Conservation (phyloP, 2,329 filamentous ascomycete genomes). For the Coniochaeta sp. region DNA sequence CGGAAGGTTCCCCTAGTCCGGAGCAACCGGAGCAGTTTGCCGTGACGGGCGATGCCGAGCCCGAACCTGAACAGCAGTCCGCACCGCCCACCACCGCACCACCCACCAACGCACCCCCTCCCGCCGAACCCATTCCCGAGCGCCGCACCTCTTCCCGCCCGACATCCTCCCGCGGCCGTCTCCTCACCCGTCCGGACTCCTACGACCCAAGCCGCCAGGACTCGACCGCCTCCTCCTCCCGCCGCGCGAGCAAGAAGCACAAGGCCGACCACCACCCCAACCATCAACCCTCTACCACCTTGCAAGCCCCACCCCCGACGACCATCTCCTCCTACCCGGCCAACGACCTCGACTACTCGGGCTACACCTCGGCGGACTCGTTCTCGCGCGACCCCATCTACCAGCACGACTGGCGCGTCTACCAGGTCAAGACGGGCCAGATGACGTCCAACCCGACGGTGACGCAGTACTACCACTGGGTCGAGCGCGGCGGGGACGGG, state of each 20-base stretch:
- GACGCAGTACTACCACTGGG: slow-evolving; percentile 51
- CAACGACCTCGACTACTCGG: slow-evolving; percentile 35
- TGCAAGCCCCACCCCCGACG: neutral
- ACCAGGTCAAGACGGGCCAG: slow-evolving; percentile 42
- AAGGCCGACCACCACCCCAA: slow-evolving; percentile 3
- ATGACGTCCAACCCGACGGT: slow-evolving; percentile 38
- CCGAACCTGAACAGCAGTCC: too few species aligned
- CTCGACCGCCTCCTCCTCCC: slow-evolving; percentile 1
- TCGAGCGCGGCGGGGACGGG: slow-evolving; percentile 24
- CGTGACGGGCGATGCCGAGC: too few species aligned
- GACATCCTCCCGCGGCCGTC: neutral
- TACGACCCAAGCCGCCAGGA: neutral
- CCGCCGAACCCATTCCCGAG: too few species aligned
- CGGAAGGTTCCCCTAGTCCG: slow-evolving; percentile 7
- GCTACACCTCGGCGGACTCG: slow-evolving; percentile 47
- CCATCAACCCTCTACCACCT: too few species aligned
- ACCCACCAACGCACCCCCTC: too few species aligned
- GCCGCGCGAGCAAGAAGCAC: slow-evolving; percentile 1
- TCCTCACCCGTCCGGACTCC: neutral
- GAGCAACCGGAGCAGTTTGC: neutral
- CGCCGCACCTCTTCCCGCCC: too few species aligned
- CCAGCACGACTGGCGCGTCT: slow-evolving; percentile 42
- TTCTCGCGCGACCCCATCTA: slow-evolving; percentile 36
- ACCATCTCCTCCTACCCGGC: neutral
- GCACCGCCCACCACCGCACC: too few species aligned